These are phyloP conservation scores for Lycium ferocissimum DNA, from an alignment of 257 asterid genomes.

Conservation along the genomic window DNA sequence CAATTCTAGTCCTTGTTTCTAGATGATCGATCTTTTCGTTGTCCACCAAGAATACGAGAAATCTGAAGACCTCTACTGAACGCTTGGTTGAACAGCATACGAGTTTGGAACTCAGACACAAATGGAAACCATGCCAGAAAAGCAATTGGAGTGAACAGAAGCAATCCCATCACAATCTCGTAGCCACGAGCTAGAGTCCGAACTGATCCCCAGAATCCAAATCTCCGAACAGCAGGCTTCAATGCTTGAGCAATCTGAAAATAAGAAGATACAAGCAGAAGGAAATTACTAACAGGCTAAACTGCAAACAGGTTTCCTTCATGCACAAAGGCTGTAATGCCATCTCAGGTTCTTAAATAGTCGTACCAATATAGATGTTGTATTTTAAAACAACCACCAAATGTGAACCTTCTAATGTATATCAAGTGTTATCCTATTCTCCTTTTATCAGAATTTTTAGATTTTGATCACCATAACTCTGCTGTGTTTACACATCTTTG, in stretches of 20 bases:
- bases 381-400: background rate
- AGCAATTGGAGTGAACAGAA: slow-evolving; percentile 91
- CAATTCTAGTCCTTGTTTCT: slow-evolving; percentile 74
- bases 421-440: background rate
- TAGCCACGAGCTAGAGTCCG: slow-evolving; percentile 87
- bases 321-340: background rate
- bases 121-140: slow-evolving; percentile 98
- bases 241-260: slow-evolving; percentile 96
- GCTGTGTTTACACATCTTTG: background rate
- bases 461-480: background rate
- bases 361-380: background rate
- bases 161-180: slow-evolving; percentile 87
- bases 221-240: slow-evolving; percentile 69
- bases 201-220: slow-evolving; percentile 94
- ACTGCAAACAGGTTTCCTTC: background rate
- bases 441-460: background rate
- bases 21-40: slow-evolving; percentile 82
- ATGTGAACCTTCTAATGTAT: background rate
- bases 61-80: slow-evolving; percentile 99
- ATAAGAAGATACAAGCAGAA: background rate
- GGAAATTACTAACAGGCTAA: background rate
- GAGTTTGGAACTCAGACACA: slow-evolving; percentile 94
- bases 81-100: slow-evolving; percentile 98
- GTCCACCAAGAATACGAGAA: slow-evolving; percentile 97
- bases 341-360: background rate